Evolutionary conservation across 2,329 filamentous ascomycete genomes (phyloP).

Genomic region (Pezicula radicicola): DNA sequence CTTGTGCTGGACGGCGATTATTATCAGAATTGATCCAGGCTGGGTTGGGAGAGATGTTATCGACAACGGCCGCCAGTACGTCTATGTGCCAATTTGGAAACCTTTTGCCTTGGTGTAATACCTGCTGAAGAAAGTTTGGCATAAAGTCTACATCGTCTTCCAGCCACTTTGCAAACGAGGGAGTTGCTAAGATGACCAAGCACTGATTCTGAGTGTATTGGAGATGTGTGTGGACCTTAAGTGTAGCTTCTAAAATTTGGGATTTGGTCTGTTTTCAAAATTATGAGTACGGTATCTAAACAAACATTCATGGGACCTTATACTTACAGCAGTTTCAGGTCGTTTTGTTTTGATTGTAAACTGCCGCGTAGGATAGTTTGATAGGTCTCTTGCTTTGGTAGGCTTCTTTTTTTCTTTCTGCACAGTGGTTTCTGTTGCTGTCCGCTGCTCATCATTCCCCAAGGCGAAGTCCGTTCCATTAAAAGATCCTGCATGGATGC

Average conservation of each 20-base stretch:
- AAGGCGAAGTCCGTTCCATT: too few relatives aligned
- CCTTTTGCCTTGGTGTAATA: slow-evolving; percentile 3
- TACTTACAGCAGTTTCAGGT: not conserved
- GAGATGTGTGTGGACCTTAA: not conserved
- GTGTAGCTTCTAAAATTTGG: not conserved
- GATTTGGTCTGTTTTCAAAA: too few relatives aligned
- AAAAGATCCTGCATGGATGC: too few relatives aligned
- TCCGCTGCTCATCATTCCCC: too few relatives aligned
- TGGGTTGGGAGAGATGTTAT: slow-evolving; percentile 42
- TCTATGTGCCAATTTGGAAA: slow-evolving; percentile 33
- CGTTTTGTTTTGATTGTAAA: not conserved
- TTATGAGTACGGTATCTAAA: not conserved
- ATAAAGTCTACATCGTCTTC: slow-evolving; percentile 26
- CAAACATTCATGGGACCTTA: not conserved
- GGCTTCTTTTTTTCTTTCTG: too few relatives aligned
- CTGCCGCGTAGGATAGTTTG: not conserved
- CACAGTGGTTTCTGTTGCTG: too few relatives aligned
- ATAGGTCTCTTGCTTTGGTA: too few relatives aligned
- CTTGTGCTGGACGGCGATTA: slow-evolving; percentile 24
- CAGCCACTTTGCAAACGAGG: slow-evolving; percentile 25
- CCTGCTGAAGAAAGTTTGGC: slow-evolving; percentile 14
- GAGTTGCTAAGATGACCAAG: slow-evolving; percentile 30
- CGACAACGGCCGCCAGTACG: slow-evolving; percentile 53
- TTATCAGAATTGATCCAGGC: slow-evolving; percentile 5
- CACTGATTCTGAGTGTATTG: slow-evolving; percentile 6